Conservation (phyloP, 768 basidiomycete genomes). For the Boletellus emodensis region DNA sequence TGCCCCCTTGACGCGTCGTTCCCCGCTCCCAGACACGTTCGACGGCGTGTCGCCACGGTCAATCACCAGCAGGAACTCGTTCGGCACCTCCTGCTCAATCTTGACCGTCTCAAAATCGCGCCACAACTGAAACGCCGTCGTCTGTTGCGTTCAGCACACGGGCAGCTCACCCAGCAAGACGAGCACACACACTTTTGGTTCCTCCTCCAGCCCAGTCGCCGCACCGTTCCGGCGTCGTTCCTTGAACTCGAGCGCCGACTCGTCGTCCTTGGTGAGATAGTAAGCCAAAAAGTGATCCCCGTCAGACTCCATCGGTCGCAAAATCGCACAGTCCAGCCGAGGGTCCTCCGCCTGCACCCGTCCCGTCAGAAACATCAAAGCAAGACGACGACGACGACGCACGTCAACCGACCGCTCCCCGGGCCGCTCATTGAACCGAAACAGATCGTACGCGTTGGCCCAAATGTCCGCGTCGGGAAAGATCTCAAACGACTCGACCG, state of each 20-base stretch:
- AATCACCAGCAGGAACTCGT: conserved; percentile 76
- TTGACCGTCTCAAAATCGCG: conserved; percentile 88
- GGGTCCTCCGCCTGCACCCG: conserved; percentile 63
- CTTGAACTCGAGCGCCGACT: conserved; percentile 64
- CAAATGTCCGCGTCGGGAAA: conserved; percentile 83
- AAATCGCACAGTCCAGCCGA: conserved; percentile 77
- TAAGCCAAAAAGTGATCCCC: conserved; percentile 86
- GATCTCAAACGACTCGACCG: conserved; percentile 78
- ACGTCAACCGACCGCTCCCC: conserved; percentile 75
- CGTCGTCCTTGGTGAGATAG: conserved; percentile 76
- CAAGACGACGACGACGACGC: conserved; percentile 18
- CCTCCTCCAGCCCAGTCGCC: conserved; percentile 46
- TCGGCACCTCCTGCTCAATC: conserved; percentile 80
- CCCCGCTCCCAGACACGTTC: conserved; percentile 35
- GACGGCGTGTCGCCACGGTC: conserved; percentile 50
- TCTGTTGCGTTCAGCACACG: conserved; percentile 32
- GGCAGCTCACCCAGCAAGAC: not conserved
- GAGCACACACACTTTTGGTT: conserved; percentile 47
- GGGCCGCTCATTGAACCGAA: conserved; percentile 80
- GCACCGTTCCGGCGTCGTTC: conserved; percentile 42
- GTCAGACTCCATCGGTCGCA: conserved; percentile 84
- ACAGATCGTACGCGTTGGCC: conserved; percentile 86
- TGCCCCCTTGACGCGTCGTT: conserved; percentile 56
- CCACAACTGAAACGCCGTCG: conserved; percentile 69
- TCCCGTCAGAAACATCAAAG: not conserved